Conservation (phyloP, 2,329 filamentous ascomycete genomes). For the Fusarium sp. region DNA sequence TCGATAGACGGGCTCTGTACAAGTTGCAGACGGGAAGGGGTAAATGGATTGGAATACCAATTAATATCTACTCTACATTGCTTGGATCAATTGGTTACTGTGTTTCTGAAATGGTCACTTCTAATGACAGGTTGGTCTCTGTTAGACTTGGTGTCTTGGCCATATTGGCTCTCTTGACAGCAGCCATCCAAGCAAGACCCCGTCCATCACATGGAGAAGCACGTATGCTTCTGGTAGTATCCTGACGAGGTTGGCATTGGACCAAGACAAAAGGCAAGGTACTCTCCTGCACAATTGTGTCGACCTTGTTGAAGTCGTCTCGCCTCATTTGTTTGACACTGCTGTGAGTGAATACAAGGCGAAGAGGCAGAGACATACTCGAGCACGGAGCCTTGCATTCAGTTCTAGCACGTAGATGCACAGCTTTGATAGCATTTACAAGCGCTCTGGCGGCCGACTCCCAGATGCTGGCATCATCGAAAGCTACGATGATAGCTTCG, state of each 20-base stretch:
- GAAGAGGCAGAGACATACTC: constrained; percentile 50
- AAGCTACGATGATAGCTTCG: constrained; percentile 60
- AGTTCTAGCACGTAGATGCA: constrained; percentile 47
- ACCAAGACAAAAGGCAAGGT: constrained; percentile 47
- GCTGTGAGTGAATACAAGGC: constrained; percentile 57
- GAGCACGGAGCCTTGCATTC: constrained; percentile 57
- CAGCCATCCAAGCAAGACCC: constrained; percentile 10
- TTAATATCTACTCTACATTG: constrained; percentile 56
- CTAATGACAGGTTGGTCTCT: not conserved
- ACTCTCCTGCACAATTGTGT: constrained; percentile 54
- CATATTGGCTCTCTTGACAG: not conserved
- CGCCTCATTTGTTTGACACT: constrained; percentile 60
- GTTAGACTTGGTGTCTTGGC: not conserved
- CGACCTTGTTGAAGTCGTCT: constrained; percentile 61
- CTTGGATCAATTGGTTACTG: not conserved
- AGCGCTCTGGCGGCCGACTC: constrained; percentile 56
- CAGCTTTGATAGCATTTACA: constrained; percentile 53
- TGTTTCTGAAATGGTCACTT: not conserved
- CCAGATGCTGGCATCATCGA: constrained; percentile 58
- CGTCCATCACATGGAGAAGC: constrained; percentile 11
- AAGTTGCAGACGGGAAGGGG: not conserved
- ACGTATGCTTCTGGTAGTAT: not conserved
- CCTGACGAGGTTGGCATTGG: not conserved
- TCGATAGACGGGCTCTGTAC: constrained; percentile 16
- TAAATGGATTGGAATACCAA: constrained; percentile 19